Base-by-base conservation (phyloP, 345 rosid genomes). In the Eucalyptus curtisii region DNA sequence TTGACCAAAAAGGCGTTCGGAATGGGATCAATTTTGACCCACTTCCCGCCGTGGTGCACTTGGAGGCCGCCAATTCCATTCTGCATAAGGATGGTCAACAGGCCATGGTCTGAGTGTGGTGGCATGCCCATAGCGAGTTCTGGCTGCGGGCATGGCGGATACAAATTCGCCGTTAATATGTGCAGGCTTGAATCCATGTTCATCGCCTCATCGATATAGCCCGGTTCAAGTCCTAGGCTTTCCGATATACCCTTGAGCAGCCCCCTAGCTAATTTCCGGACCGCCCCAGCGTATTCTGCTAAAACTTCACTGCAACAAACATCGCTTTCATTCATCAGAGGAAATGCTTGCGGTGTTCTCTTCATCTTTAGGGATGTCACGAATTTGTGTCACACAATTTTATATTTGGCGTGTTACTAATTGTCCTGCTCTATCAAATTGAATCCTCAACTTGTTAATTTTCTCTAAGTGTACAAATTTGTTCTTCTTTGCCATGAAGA, bases 91-190 rank as follows among this genome's bases (percentile, higher is more conserved):
- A 94, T 52, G 8, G 96, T 93, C 37, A 94, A 59, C n/a, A 94
- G 92, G 76, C 97, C 93, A 16, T 95, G 95, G 59, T 94, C 95
- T 1, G 97, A 92, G 85, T 95, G 97, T 45, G 96, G 92, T 1
- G 95, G 93, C 88, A 95, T 1, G 6, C 97, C 97, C 93, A 95
- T 93, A 37, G 94, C 95, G 5, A 89, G 92, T 22, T 93, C 93
- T 31, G 96, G 96, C 87, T 92, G 92, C 25, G 94, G 94, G 88
- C 96, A 95, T 10, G 95, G 90, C 7, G 96, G 95, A 76, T 95
- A 95, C 10, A 91, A 85, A 87, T 94, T 95, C 1, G 93, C 93
- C 0, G n/a, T 25, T 20, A 92, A 61, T 7, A 91, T 22, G 49
- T 94, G 94, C 2, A 90, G 57, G 9, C 95, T 91, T 3, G 88